These are phyloP conservation scores for Grosmannia clavigera DNA, from an alignment of 2,329 filamentous ascomycete species.

Conservation along the genomic window DNA sequence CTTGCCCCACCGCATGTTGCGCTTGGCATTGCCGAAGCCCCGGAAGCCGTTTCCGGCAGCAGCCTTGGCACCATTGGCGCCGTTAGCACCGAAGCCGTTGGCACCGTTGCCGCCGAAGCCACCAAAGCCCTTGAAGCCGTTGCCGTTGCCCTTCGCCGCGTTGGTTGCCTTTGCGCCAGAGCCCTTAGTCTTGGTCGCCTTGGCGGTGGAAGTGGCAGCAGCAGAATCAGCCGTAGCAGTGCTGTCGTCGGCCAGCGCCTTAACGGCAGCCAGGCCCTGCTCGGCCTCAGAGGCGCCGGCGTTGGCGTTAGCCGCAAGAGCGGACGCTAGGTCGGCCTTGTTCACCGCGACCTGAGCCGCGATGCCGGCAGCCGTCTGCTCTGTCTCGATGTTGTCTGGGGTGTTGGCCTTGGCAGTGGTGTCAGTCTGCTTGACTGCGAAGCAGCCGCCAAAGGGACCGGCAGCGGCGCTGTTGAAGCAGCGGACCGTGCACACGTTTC, in stretches of 20 bases:
- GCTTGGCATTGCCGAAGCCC: neutral
- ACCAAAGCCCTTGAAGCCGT: too few relatives aligned
- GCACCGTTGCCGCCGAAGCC: too few relatives aligned
- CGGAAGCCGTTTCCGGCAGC: neutral
- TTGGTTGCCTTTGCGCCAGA: neutral
- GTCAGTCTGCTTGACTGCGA: conserved; percentile 43
- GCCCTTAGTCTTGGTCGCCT: neutral
- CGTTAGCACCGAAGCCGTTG: neutral
- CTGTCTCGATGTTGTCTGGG: conserved; percentile 32
- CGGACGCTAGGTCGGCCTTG: conserved; percentile 34
- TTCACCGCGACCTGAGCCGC: conserved; percentile 36
- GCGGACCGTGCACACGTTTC: conserved; percentile 44
- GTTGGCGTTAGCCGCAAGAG: conserved; percentile 32
- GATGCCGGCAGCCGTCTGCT: conserved; percentile 30
- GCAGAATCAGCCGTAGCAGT: neutral
- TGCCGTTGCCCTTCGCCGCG: neutral
- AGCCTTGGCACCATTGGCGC: neutral
- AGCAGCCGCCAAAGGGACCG: conserved; percentile 39
- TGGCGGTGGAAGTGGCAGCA: neutral
- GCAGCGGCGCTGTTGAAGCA: conserved; percentile 39
- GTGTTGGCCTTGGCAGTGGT: conserved; percentile 27
- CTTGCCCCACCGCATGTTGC: conserved; percentile 2
- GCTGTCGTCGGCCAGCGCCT: conserved; percentile 15
- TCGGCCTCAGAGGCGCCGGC: conserved; percentile 20
- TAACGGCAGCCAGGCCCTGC: conserved; percentile 19